A percentile compares a stretch with the other conserved stretches of the same genome.
phyloP scores from a whole-genome alignment of 129 eudicot genomes.

The Mikania micrantha region DNA sequence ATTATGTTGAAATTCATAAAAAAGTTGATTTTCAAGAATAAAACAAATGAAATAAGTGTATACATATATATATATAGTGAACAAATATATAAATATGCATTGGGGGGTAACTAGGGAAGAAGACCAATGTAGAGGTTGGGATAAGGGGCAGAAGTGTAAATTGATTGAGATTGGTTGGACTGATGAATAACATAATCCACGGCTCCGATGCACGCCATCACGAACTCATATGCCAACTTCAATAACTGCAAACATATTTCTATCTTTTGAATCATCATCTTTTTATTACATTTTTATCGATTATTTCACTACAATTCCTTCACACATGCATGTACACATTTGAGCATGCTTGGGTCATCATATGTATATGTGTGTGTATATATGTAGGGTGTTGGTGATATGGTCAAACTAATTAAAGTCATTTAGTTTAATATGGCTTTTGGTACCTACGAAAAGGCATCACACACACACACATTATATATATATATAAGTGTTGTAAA shows the following conservation, averaged over 20 bases:
- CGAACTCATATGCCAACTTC: constrained; percentile 39
- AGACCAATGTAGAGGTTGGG: constrained; percentile 36
- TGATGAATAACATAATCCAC: constrained; percentile 26
- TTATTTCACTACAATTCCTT: not conserved
- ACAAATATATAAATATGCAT: too few species aligned
- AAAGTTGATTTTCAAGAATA: too few species aligned
- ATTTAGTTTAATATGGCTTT: constrained; percentile 17
- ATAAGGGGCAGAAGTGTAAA: constrained; percentile 10
- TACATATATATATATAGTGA: too few species aligned
- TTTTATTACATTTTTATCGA: constrained; percentile 1
- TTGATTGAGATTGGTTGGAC: not conserved
- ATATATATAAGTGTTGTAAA: not conserved
- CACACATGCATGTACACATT: not conserved
- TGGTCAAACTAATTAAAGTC: not conserved
- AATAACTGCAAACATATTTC: constrained; percentile 44
- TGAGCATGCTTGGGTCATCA: not conserved
- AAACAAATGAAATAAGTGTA: too few species aligned
- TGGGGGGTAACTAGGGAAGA: constrained; percentile 35
- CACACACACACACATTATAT: not conserved
- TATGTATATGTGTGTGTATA: not conserved
- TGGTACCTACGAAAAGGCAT: constrained; percentile 2
- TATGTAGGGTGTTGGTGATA: constrained; percentile 12
- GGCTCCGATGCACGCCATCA: constrained; percentile 35
- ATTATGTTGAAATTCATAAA: too few species aligned
- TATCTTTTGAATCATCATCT: constrained; percentile 35